phyloP scores from a whole-genome alignment of 805 yeast species.

The Cyberlindnera subsufficiens region DNA sequence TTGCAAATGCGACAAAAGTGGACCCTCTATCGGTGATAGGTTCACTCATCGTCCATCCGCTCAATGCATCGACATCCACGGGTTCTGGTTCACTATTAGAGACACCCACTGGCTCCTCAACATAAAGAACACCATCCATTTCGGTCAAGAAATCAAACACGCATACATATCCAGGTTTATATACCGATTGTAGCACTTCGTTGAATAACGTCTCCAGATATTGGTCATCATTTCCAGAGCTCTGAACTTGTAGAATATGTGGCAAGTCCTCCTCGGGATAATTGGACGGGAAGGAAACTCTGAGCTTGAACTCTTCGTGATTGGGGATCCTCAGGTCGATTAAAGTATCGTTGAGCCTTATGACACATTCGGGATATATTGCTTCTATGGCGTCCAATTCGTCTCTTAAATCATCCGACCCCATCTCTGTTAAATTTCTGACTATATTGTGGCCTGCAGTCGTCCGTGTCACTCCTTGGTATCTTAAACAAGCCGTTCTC shows the following conservation, averaged over 20 bases:
- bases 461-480: too few relatives aligned
- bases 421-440: not conserved
- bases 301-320: constrained; percentile 53
- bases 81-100: constrained; percentile 7
- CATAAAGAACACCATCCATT: constrained; percentile 46
- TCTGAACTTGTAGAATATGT: constrained; percentile 49
- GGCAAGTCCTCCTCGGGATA: constrained; percentile 69
- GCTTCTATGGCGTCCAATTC: constrained; percentile 84
- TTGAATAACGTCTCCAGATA: constrained; percentile 43
- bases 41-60: constrained; percentile 73
- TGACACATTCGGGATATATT: constrained; percentile 67
- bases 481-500: too few relatives aligned
- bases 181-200: constrained; percentile 49
- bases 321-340: constrained; percentile 53
- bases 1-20: constrained; percentile 74
- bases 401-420: constrained; percentile 48
- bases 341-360: constrained; percentile 27
- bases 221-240: constrained; percentile 31
- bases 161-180: constrained; percentile 59
- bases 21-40: constrained; percentile 81
- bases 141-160: constrained; percentile 74
- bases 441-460: too few relatives aligned
- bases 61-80: constrained; percentile 39
- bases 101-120: constrained; percentile 16
- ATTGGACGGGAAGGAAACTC: constrained; percentile 60